Evolutionary conservation across 2,329 filamentous ascomycete species (phyloP), one percentile per base, ranked within the genome.

Genomic region (Juglanconis juglandina): DNA sequence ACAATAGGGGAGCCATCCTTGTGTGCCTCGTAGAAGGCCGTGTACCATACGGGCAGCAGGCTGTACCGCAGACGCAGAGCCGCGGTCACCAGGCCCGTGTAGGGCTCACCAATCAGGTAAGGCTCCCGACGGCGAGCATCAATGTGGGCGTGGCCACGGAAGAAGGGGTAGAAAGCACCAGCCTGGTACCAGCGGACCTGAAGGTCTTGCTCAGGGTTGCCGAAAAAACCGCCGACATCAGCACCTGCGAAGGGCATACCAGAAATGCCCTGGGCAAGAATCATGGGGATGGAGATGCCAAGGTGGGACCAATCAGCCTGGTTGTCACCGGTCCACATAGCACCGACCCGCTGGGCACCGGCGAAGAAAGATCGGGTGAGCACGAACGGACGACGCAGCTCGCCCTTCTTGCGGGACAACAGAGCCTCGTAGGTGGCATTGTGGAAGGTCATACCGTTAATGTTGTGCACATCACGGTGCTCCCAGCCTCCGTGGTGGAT

Each of bases 281-380:
- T 81, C 95, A 99, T 99, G 32, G 95, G 94, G 42, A 97, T 85
- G 1, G 92, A 90, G 1, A 88, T 90, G n/a, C 87, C 90, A 14
- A 99, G 83, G 70, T 98, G 93, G 17, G 88, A 87, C 95, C 95
- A 99, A 32, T 85, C 87, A 10, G 95, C 95, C 73, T 95, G 90
- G 77, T 99, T 99, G 72, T 99, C 95, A 63, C 95, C 95, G 24
- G 95, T 99, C 95, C 95, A 99, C 93, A 97, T 97, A 61, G 95
- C 94, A 64, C 92, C 91, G 47, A 91, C 79, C 59, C 94, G 87
- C 76, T 99, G 95, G 58, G 90, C 92, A 41, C 95, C 95, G 11
- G 94, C 86, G 72, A 88, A 99, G 79, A 96, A 99, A 0, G 93
- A 90, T 37, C 95, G 89, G 1, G 95, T 99, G 55, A 99, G 84